Evolutionary conservation across 140 eudicot genomes (phyloP), one percentile per base, ranked within the genome.

Genomic region (Flaveria floridana): DNA sequence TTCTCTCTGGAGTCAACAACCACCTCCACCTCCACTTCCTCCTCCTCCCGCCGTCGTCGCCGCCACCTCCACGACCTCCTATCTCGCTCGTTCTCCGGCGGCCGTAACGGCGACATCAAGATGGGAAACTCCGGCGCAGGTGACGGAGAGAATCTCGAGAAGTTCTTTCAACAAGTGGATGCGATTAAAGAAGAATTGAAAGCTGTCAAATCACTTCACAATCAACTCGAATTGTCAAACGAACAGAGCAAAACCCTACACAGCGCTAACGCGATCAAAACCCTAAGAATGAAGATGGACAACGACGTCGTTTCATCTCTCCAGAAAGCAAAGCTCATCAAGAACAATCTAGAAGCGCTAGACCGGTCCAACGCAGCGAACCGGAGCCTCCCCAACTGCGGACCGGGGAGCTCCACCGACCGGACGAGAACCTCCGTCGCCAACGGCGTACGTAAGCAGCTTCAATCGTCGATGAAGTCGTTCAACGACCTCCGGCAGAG

Each of bases 331-430:
- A 86, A 83, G 3, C 46, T 80, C 5, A 81, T 86, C 4, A 86
- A 86, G 74, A 65, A 55, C 18, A 21, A 65, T 23, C 73, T 79
- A 25, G 83, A 83, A 56, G 6, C 72, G 4, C 19, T 85, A 13
- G 89, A 85, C 46, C 76, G 78, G 7, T 67, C 82, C 51, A 82
- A 82, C 37, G 75, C 41, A 2, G 20, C 70, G 2, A 83, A 81
- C 51, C 72, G 87, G 51, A 77, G 16, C 0, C 67, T 76, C 41
- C 82, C 85, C 0, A 65, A 56, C 16, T 80, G 84, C 44, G 87
- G 90, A 0, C 85, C 87, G 9, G 89, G 87, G 13, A 76, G 78
- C 79, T 82, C 89, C 42, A 72, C 87, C 2, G 89, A 86, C 78
- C 80, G 89, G 11, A 86, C 87, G 0, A 73, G 87, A 1, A 86